Evolutionary conservation across 1,284 basidiomycete genomes (phyloP).

Genomic region (Rhodotorula sp.): DNA sequence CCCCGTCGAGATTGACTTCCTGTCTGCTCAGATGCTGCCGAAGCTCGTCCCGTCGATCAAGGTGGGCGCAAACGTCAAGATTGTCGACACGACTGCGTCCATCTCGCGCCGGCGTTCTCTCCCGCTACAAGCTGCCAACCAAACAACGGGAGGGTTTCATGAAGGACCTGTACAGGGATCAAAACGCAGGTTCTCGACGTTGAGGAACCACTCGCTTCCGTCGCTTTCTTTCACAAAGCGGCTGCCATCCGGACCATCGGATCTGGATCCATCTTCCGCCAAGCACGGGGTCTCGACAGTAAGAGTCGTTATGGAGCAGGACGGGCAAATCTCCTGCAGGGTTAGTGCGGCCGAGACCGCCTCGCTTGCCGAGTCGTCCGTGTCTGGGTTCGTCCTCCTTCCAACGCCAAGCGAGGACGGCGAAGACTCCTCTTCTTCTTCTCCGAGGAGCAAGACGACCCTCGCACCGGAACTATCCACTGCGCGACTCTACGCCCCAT

Average conservation of each 20-base stretch:
- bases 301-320: no score
- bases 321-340: no score
- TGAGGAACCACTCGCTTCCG: background rate
- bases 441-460: constrained; percentile 20
- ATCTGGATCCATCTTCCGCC: background rate
- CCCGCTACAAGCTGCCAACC: no score
- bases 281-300: no score
- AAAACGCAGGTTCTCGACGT: background rate
- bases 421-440: background rate
- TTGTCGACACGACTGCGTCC: constrained; percentile 9
- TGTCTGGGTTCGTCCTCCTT: constrained; percentile 10
- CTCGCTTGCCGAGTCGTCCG: background rate
- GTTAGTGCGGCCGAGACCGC: no score
- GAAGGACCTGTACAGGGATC: background rate
- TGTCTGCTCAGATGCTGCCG: constrained; percentile 32
- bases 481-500: constrained; percentile 34
- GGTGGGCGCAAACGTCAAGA: constrained; percentile 10
- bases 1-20: constrained; percentile 26
- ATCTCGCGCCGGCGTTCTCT: constrained; percentile 8
- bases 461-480: constrained; percentile 24
- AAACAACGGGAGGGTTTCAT: background rate
- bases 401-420: no score
- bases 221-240: background rate
- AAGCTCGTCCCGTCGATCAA: constrained; percentile 29
- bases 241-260: background rate